phyloP scores from a whole-genome alignment of 176 grass and related monocot genomes.

The Cocos nucifera region DNA sequence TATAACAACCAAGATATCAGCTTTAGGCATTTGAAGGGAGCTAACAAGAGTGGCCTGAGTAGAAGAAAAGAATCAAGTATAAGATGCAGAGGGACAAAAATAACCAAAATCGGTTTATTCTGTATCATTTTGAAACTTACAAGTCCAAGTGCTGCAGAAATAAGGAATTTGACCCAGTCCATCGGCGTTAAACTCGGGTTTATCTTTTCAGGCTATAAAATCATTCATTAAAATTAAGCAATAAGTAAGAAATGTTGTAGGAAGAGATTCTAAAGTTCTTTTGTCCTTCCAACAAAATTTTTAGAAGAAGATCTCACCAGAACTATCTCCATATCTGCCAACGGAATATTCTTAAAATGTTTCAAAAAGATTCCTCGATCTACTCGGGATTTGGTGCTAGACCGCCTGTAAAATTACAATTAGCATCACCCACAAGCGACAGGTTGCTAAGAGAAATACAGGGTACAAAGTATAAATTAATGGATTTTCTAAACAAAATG shows the following conservation, averaged over 20 bases:
- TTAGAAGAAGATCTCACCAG: conserved; percentile 41
- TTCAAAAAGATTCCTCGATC: conserved; percentile 81
- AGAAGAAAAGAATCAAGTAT: conserved; percentile 6
- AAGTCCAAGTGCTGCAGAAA: conserved; percentile 83
- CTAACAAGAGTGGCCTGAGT: conserved; percentile 67
- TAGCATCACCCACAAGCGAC: conserved; percentile 2
- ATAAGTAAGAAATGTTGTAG: background rate
- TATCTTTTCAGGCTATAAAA: conserved; percentile 94
- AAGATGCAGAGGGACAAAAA: conserved; percentile 5
- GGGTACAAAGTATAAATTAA: too few species aligned
- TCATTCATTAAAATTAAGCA: conserved; percentile 13
- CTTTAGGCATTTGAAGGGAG: conserved; percentile 92
- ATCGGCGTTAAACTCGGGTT: conserved; percentile 96
- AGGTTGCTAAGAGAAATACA: too few species aligned
- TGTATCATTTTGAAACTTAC: conserved; percentile 28
- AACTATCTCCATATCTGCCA: conserved; percentile 98
- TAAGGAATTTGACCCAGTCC: conserved; percentile 93
- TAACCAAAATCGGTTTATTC: background rate
- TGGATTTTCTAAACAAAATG: too few species aligned
- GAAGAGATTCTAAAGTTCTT: too few species aligned
- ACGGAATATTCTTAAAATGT: conserved; percentile 90
- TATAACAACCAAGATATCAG: conserved; percentile 70
- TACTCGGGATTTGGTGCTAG: conserved; percentile 37
- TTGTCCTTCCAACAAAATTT: too few species aligned
- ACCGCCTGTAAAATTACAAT: conserved; percentile 29